Conservation (phyloP, 306 rosid genomes). For the Ammopiptanthus mongolicus region DNA sequence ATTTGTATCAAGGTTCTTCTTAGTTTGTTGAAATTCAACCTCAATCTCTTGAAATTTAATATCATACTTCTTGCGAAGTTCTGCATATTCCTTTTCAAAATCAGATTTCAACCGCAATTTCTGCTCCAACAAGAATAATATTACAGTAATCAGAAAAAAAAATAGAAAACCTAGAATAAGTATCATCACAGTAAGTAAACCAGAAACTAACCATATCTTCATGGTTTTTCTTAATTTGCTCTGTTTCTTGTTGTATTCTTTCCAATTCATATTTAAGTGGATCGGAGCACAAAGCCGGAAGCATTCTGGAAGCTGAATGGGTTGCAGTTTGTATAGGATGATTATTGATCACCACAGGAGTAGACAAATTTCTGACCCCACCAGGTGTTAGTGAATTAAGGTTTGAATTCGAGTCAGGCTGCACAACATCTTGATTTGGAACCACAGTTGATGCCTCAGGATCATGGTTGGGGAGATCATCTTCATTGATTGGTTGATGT, state of each 20-base stretch:
- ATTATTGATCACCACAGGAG: constrained; percentile 37
- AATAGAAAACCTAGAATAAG: background rate
- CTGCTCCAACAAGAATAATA: constrained; percentile 44
- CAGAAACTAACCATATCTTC: constrained; percentile 59
- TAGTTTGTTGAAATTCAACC: constrained; percentile 33
- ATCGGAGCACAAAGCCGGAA: constrained; percentile 31
- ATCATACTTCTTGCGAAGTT: constrained; percentile 55
- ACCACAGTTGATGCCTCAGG: constrained; percentile 10
- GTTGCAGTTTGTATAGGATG: constrained; percentile 34
- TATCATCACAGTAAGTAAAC: constrained; percentile 7
- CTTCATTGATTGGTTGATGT: constrained; percentile 12
- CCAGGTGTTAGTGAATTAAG: background rate
- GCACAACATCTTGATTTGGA: constrained; percentile 24
- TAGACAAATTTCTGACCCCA: constrained; percentile 26
- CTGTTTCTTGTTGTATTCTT: constrained; percentile 42
- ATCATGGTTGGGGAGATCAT: background rate
- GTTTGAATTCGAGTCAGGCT: constrained; percentile 17
- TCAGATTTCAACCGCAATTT: constrained; percentile 52
- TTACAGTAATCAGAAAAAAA: constrained; percentile 20
- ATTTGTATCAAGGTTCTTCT: constrained; percentile 44
- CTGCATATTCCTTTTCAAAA: constrained; percentile 69
- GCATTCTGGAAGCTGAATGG: constrained; percentile 27
- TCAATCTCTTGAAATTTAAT: constrained; percentile 44
- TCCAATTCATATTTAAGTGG: constrained; percentile 66
- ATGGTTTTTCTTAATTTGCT: constrained; percentile 27